phyloP scores from a whole-genome alignment of 1,284 basidiomycete species.

The Ceratobasidium sp. region DNA sequence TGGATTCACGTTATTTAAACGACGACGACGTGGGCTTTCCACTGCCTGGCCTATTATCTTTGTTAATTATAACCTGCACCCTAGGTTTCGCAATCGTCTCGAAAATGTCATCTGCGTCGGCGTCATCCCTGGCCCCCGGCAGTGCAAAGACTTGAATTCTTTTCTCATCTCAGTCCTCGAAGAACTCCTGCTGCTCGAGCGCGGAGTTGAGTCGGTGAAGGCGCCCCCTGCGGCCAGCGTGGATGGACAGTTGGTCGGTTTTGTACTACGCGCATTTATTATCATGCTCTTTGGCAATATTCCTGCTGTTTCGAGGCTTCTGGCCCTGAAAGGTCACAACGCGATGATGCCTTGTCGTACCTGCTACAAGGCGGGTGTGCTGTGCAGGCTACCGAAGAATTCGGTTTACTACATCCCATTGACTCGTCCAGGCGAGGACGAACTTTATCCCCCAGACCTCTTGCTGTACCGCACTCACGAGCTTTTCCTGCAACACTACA shows the following conservation, averaged over 20 bases:
- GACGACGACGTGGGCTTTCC: constrained; percentile 52
- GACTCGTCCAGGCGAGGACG: background rate
- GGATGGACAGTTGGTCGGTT: background rate
- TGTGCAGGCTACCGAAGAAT: background rate
- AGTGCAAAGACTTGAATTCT: constrained; percentile 46
- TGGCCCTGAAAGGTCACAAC: constrained; percentile 46
- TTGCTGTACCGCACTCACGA: constrained; percentile 32
- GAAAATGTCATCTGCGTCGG: constrained; percentile 7
- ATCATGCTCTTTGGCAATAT: constrained; percentile 46
- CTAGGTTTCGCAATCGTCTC: constrained; percentile 30
- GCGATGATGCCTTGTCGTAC: constrained; percentile 40
- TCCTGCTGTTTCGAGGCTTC: constrained; percentile 43
- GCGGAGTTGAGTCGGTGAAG: constrained; percentile 31
- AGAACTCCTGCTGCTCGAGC: constrained; percentile 41
- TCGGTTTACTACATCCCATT: constrained; percentile 38
- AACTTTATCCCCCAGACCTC: background rate
- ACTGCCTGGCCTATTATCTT: constrained; percentile 53
- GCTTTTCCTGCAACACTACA: background rate
- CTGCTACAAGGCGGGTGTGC: constrained; percentile 30
- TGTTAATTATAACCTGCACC: constrained; percentile 48
- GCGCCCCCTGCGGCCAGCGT: background rate
- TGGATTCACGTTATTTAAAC: constrained; percentile 61
- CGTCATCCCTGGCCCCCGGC: constrained; percentile 47
- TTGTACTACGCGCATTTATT: constrained; percentile 43
- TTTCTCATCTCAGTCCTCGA: constrained; percentile 45